Evolutionary conservation across 495 filamentous ascomycete species (phyloP).

Genomic region (Tuber melanosporum): DNA sequence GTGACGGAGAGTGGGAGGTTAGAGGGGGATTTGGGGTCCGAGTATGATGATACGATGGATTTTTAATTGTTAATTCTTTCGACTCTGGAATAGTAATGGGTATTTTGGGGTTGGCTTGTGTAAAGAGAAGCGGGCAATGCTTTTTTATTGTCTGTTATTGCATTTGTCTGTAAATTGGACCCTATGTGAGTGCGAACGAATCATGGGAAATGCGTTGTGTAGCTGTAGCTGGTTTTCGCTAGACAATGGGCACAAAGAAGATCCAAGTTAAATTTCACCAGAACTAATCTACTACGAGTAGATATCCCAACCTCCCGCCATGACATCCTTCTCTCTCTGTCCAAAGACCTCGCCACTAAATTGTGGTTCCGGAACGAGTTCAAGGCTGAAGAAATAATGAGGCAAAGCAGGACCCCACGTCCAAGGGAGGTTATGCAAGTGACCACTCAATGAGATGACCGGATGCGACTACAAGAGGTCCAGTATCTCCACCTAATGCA

Average conservation of each 20-base stretch:
- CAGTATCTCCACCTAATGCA: background rate
- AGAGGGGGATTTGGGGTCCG: slow-evolving; percentile 27
- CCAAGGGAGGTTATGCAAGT: background rate
- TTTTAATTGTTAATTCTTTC: slow-evolving; percentile 16
- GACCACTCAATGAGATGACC: background rate
- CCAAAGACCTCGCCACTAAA: background rate
- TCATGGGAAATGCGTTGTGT: background rate
- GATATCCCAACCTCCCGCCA: background rate
- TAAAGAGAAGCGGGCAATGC: background rate
- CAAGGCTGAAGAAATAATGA: background rate
- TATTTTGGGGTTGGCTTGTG: background rate
- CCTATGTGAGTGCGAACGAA: background rate
- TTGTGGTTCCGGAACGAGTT: background rate
- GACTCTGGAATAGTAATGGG: background rate
- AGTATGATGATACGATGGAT: slow-evolving; percentile 35
- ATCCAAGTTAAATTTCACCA: background rate
- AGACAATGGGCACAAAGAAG: background rate
- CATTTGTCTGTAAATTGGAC: background rate
- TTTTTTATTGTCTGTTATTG: background rate
- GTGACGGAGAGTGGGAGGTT: slow-evolving; percentile 22
- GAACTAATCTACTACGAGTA: background rate
- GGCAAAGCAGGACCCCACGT: background rate
- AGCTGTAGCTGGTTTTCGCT: background rate
- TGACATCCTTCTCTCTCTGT: background rate
- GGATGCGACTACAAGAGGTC: background rate